phyloP scores from a whole-genome alignment of 805 yeast species.

The Cyberlindnera euphorbiae region DNA sequence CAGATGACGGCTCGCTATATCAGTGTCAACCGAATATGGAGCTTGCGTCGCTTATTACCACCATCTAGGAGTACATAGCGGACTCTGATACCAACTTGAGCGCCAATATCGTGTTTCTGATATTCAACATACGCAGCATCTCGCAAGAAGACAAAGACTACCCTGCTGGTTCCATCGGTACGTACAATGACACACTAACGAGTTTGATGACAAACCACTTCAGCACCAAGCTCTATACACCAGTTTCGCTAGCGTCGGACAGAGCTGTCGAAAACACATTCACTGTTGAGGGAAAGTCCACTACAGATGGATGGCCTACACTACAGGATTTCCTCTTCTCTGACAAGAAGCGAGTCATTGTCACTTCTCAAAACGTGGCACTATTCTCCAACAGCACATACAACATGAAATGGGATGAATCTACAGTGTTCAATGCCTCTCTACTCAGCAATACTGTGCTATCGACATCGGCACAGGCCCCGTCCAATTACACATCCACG shows the following conservation, averaged over 20 bases:
- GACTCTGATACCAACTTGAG: conserved; percentile 42
- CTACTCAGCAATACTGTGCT: conserved; percentile 4
- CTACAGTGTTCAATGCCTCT: conserved; percentile 21
- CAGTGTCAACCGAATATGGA: conserved; percentile 24
- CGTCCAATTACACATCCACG: conserved; percentile 10
- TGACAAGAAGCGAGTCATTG: conserved; percentile 31
- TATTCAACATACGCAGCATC: conserved; percentile 31
- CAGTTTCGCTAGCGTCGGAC: conserved; percentile 23
- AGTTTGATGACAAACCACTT: conserved; percentile 18
- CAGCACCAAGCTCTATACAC: conserved; percentile 26
- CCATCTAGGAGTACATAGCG: conserved; percentile 31
- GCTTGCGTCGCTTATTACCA: conserved; percentile 25
- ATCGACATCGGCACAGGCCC: neutral
- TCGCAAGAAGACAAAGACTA: conserved; percentile 1
- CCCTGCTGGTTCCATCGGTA: conserved; percentile 2
- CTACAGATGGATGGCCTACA: conserved; percentile 30
- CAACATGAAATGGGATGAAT: conserved; percentile 19
- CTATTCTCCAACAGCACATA: conserved; percentile 30
- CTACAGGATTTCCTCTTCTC: conserved; percentile 31
- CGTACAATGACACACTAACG: conserved; percentile 23
- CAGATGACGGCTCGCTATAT: conserved; percentile 6
- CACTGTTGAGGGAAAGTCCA: conserved; percentile 11
- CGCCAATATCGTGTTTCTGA: conserved; percentile 39
- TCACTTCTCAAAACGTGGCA: conserved; percentile 30
- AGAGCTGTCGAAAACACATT: conserved; percentile 17